These are phyloP conservation scores for Calonectria pauciramosa DNA, from an alignment of 2,329 filamentous ascomycete species.

Conservation along the genomic window DNA sequence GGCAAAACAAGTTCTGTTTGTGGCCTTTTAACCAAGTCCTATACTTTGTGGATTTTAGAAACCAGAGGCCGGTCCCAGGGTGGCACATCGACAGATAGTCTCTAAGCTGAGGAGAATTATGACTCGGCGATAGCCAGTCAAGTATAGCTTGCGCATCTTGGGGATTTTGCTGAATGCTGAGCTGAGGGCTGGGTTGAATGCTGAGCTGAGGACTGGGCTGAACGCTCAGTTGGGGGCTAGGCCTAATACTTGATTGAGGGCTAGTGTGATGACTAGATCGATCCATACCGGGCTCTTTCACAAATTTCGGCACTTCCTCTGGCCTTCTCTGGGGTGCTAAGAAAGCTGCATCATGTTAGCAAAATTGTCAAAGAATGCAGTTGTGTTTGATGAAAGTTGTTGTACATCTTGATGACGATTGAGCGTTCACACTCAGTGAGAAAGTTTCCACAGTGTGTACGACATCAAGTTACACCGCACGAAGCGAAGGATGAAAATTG, in stretches of 20 bases:
- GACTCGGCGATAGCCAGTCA: not conserved
- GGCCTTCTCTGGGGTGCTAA: not conserved
- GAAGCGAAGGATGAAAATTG: too few relatives aligned
- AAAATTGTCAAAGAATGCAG: not conserved
- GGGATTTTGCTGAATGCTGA: not conserved
- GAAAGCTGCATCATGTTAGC: not conserved
- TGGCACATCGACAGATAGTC: not conserved
- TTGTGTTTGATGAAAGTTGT: not conserved
- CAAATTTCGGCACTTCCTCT: not conserved
- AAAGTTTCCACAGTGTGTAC: not conserved
- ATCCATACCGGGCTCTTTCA: not conserved
- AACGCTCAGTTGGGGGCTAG: too few relatives aligned
- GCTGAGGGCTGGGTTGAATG: not conserved
- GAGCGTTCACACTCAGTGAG: not conserved
- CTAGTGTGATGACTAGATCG: not conserved
- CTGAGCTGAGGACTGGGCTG: too few relatives aligned
- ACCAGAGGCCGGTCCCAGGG: not conserved
- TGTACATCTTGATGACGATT: not conserved
- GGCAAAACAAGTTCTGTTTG: not conserved
- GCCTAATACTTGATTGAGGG: not conserved
- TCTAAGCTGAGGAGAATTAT: not conserved
- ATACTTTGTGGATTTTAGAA: not conserved
- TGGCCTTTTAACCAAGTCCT: not conserved
- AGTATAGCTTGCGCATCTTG: not conserved
- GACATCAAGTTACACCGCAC: too few relatives aligned